These are phyloP conservation scores for Galeopsis tetrahit DNA, from an alignment of 257 asterid genomes.

Conservation along the genomic window DNA sequence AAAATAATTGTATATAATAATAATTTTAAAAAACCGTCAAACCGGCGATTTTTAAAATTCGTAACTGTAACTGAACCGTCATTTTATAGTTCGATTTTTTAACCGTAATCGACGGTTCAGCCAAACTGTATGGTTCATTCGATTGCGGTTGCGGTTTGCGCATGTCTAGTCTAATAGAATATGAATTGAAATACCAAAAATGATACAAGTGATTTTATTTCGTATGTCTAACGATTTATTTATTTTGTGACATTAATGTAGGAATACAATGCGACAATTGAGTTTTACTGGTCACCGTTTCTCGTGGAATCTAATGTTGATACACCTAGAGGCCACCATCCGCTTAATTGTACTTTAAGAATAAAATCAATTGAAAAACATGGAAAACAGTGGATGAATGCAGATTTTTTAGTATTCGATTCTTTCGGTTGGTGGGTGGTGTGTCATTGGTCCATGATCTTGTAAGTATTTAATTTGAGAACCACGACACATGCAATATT, in stretches of 20 bases:
- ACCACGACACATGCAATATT: too few species aligned
- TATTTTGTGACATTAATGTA: neutral
- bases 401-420: conserved; percentile 61
- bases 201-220: too few species aligned
- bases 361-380: conserved; percentile 53
- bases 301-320: conserved; percentile 71
- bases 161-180: too few species aligned
- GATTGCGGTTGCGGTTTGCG: too few species aligned
- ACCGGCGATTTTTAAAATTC: too few species aligned
- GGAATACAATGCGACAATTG: conserved; percentile 71
- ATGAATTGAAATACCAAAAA: too few species aligned
- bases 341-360: conserved; percentile 32
- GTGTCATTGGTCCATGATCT: conserved; percentile 31
- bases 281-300: conserved; percentile 80
- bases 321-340: conserved; percentile 33
- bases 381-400: conserved; percentile 57
- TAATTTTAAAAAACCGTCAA: too few species aligned
- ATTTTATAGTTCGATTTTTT: too few species aligned
- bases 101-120: too few species aligned
- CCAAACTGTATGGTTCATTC: too few species aligned
- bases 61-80: too few species aligned
- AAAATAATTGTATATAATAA: too few species aligned
- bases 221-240: neutral
- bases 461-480: conserved; percentile 43
- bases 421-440: conserved; percentile 63